Base-by-base conservation (phyloP, 2,329 filamentous ascomycete species). In the Diaporthe destruens region DNA sequence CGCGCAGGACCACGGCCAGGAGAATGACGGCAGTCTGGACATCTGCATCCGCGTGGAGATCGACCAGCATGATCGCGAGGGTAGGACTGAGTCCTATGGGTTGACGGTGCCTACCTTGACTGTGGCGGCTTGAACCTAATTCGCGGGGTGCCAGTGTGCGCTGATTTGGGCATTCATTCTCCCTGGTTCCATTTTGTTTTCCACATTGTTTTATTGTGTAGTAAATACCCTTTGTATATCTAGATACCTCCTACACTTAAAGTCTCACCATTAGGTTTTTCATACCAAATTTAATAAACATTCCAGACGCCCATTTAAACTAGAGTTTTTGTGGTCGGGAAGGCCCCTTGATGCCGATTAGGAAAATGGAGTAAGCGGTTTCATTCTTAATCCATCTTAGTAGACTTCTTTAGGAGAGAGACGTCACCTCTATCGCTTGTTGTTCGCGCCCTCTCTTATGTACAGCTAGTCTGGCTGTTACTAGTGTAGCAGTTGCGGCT, bases 11-110 rank as follows among this genome's bases (percentile, higher is more conserved):
- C 82, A 91, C 82, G 84, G 92, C 76, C 82, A 85, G 80, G 82
- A 84, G 77, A 80, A 87, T 81, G 85, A 92, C 83, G 87, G 88
- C 77, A 85, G 89, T 12, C 87, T 99, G 6, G 94, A 98, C 77
- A 90, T 98, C 65, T 91, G 91, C 71, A 90, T 99, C 77, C 93
- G 95, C 72, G 91, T 98, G 75, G 96, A 99, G 83, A 90, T 96
- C 75, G 91, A 95, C 80, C 94, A 97, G 79, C 91, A 92, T 77
- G 91, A 98, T 80, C 90, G 90, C 2, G 87, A 93, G 47, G 96
- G 96, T 49, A 90, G 89, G 76, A 98, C 96, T 0, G 87, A 92
- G 74, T 89, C 91, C 18, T 99, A 99, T 79, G 93, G 95, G 12
- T 85, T 99, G 61, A 92, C 94, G 2, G 91, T 99, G n/a, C 96